Percentiles rank a stretch among this genome's conserved stretches.
Conservation (phyloP, 208 protist species). For the Giardia duodenalis region DNA sequence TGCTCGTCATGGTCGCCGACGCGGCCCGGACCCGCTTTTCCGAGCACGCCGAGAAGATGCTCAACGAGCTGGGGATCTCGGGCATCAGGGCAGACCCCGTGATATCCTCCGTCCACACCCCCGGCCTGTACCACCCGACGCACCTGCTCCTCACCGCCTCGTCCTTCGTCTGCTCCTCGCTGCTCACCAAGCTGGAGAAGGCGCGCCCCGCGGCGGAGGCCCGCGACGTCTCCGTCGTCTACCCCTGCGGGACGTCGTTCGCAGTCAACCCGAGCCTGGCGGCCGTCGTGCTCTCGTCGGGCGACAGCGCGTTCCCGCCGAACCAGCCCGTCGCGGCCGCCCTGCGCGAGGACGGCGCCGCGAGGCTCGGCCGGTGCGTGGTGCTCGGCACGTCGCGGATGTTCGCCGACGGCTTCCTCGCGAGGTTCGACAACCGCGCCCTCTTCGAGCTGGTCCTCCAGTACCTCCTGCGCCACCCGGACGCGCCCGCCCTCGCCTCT, state of each 20-base stretch:
- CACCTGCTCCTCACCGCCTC: not conserved
- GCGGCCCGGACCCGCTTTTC: not conserved
- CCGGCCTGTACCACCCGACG: conserved; percentile 23
- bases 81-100: not conserved
- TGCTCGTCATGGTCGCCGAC: not conserved
- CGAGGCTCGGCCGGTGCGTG: not conserved
- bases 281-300: not conserved
- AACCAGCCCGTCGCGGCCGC: not conserved
- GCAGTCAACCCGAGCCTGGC: not conserved
- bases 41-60: not conserved
- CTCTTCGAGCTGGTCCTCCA: not conserved
- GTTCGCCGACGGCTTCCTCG: not conserved
- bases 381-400: not conserved
- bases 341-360: not conserved
- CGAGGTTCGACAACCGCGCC: conserved; percentile 14
- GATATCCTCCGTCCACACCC: not conserved
- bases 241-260: conserved; percentile 14
- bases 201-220: not conserved
- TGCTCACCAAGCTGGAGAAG: conserved; percentile 18
- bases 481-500: not conserved
- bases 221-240: not conserved
- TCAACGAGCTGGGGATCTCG: not conserved
- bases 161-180: not conserved
- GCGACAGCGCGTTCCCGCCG: not conserved
- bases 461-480: not conserved